Evolutionary conservation across 805 yeast genomes (phyloP), one percentile per base, ranked within the genome.

Genomic region (Hanseniaspora valbyensis): DNA sequence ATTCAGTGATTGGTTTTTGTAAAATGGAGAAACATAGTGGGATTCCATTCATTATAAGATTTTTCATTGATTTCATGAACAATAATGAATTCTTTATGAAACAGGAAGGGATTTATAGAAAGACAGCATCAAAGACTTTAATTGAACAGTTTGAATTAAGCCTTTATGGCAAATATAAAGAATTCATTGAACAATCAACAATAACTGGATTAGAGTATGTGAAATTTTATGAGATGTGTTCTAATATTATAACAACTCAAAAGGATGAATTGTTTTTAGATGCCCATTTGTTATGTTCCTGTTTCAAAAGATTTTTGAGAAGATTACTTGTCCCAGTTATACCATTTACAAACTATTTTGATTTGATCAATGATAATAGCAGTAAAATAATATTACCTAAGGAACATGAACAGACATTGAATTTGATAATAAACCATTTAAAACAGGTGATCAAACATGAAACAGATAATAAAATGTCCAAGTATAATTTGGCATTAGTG

Each of bases 21-120:
- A 66, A 68, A 14, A 71, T 66, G 56, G 98, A 90, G 60, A 71
- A 74, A 14, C 69, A 75, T 19, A 26, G 18, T 28, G 56, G 62
- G 10, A 73, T 86, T 10, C 98, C 98, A 12, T 65, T 76, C 56
- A 75, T 92, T 26, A 74, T 92, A 10, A 69, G 80, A 12, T 71
- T 77, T 52, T 86, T 96, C 66, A 66, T 88, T 5, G 69, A 71
- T 22, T 92, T 82, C 57, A 87, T 92, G 49, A 96, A 90, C 66
- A 61, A 61, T 6, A 70, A 86, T 52, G 95, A 95, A 16, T 55
- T 49, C 2, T 54, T 46, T 4, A 65, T 89, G 56, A 78, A 74
- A 36, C 68, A 72, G 54, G 97, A 89, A 65, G 98, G 98, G 8
- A 74, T 92, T 32, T 92, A 92, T 67, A 72, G 98, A 56, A 81